Conservation (phyloP, 441 rosid genomes). For the Populus tomentosa region DNA sequence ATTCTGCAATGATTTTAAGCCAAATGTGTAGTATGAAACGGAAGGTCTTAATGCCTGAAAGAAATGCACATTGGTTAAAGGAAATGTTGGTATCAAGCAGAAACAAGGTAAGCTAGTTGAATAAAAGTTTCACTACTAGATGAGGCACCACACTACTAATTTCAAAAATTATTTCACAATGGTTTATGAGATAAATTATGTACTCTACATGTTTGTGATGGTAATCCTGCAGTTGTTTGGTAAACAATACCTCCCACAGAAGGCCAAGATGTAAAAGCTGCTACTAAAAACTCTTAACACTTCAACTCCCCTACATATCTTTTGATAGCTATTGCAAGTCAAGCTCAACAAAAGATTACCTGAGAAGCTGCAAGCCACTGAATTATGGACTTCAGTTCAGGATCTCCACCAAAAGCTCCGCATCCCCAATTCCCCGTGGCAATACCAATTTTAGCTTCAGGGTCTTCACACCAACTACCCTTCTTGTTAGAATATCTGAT, state of each 20-base stretch:
- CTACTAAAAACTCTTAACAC: too few relatives aligned
- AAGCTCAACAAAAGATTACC: constrained; percentile 32
- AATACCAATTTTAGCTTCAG: constrained; percentile 51
- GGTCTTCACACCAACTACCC: constrained; percentile 20
- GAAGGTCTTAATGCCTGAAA: constrained; percentile 78
- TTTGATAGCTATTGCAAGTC: neutral
- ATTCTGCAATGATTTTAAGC: constrained; percentile 43
- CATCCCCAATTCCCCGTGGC: constrained; percentile 98
- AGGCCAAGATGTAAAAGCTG: too few relatives aligned
- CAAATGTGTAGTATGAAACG: constrained; percentile 61
- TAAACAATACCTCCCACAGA: neutral
- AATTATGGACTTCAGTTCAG: constrained; percentile 68
- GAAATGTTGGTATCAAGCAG: neutral
- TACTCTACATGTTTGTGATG: neutral
- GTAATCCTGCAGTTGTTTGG: neutral
- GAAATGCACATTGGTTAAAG: neutral
- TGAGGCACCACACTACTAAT: neutral
- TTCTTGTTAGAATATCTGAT: constrained; percentile 22
- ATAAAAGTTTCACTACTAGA: neutral
- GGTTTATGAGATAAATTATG: neutral
- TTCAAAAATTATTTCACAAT: neutral
- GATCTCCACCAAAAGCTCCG: constrained; percentile 98
- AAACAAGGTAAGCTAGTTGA: neutral
- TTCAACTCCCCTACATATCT: neutral
- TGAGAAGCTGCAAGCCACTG: constrained; percentile 99